These are phyloP conservation scores for Byssothecium circinans DNA, from an alignment of 2,329 filamentous ascomycete species.

Conservation along the genomic window DNA sequence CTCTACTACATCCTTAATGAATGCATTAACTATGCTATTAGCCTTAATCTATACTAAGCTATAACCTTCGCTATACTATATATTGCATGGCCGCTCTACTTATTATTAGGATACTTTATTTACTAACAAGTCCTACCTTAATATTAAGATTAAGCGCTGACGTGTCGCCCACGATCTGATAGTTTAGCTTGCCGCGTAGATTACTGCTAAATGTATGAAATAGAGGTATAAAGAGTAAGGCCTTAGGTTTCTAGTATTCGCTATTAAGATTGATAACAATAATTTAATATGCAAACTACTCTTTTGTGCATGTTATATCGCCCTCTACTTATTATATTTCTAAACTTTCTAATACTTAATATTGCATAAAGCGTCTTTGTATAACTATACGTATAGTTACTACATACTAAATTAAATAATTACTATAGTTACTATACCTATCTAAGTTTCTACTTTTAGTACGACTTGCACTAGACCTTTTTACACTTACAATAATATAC, in stretches of 20 bases:
- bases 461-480: too few relatives aligned
- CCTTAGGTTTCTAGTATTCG: not conserved
- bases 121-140: slow-evolving; percentile 16
- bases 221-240: slow-evolving; percentile 15
- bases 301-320: too few relatives aligned
- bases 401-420: too few relatives aligned
- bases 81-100: slow-evolving; percentile 9
- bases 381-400: too few relatives aligned
- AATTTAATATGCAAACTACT: too few relatives aligned
- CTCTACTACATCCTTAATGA: slow-evolving; percentile 16
- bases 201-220: slow-evolving; percentile 20
- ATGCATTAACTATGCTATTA: slow-evolving; percentile 14
- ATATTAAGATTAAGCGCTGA: slow-evolving; percentile 16
- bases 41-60: slow-evolving; percentile 12
- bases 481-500: too few relatives aligned
- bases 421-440: too few relatives aligned
- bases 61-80: slow-evolving; percentile 8
- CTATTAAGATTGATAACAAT: too few relatives aligned
- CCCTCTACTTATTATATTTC: too few relatives aligned
- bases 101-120: slow-evolving; percentile 14
- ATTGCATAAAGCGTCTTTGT: too few relatives aligned
- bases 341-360: too few relatives aligned
- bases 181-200: slow-evolving; percentile 18
- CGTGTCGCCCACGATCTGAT: slow-evolving; percentile 10
- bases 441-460: too few relatives aligned